Conservation (phyloP, 2,329 filamentous ascomycete species). For the Dichotomopilus funicola region DNA sequence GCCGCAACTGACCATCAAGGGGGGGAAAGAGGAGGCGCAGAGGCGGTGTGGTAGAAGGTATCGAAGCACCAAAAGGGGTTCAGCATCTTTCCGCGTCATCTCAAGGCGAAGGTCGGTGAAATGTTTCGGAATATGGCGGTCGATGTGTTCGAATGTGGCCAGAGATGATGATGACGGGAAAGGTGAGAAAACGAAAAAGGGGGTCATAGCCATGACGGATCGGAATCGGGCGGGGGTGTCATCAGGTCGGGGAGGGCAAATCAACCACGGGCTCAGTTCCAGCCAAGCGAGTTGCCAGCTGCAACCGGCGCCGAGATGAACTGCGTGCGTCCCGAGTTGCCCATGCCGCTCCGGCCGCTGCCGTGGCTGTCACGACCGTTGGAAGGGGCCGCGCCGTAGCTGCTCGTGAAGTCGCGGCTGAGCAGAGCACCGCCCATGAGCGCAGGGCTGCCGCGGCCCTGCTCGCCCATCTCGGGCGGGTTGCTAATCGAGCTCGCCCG, state of each 20-base stretch:
- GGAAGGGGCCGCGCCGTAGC: conserved; percentile 44
- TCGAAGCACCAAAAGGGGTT: conserved; percentile 16
- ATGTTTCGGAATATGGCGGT: conserved; percentile 11
- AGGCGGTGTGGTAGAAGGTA: background rate
- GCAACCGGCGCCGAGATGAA: conserved; percentile 86
- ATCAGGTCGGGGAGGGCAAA: background rate
- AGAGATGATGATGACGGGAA: background rate
- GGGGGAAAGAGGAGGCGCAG: too few relatives aligned
- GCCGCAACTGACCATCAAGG: too few relatives aligned
- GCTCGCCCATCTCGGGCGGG: conserved; percentile 49
- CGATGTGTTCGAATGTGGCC: background rate
- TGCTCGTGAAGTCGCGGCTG: conserved; percentile 48
- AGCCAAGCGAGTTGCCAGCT: conserved; percentile 89
- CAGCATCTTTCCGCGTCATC: conserved; percentile 10
- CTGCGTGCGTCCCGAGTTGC: conserved; percentile 49
- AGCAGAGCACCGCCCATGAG: conserved; percentile 65
- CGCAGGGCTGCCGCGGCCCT: conserved; percentile 48
- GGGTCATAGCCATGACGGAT: conserved; percentile 14
- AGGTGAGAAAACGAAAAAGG: conserved; percentile 2
- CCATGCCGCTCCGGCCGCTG: conserved; percentile 42
- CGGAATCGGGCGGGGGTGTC: conserved; percentile 5
- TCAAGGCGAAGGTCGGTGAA: background rate
- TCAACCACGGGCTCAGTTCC: conserved; percentile 59
- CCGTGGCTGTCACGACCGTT: conserved; percentile 54
- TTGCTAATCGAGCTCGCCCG: conserved; percentile 67